phyloP scores from a whole-genome alignment of 371 early-diverging fungal species.

The Syncephalastrum racemosum region DNA sequence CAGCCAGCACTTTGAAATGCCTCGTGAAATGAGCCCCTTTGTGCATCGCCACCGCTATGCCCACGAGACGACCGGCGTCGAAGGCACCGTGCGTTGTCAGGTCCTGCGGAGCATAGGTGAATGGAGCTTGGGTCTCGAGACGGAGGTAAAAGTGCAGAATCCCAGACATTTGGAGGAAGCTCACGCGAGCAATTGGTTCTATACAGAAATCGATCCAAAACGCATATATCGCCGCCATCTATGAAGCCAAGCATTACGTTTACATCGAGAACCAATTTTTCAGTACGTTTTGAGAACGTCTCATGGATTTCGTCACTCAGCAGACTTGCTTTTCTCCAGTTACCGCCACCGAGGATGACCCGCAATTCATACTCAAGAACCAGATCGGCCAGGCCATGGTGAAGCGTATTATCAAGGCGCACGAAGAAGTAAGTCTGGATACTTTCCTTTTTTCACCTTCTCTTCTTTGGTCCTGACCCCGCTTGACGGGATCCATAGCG shows the following conservation, averaged over 20 bases:
- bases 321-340: conserved; percentile 35
- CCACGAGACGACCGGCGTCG: conserved; percentile 27
- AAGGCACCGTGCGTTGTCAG: conserved; percentile 63
- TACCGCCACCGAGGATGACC: conserved; percentile 57
- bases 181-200: neutral
- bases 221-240: conserved; percentile 79
- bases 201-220: conserved; percentile 76
- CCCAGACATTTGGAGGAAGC: neutral
- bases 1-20: conserved; percentile 33
- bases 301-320: neutral
- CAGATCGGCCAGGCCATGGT: conserved; percentile 77
- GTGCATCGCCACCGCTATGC: conserved; percentile 30
- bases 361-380: conserved; percentile 62
- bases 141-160: conserved; percentile 29
- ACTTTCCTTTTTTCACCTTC: too few relatives aligned
- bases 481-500: neutral
- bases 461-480: too few relatives aligned
- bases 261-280: conserved; percentile 98
- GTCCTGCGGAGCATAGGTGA: conserved; percentile 67
- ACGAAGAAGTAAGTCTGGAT: conserved; percentile 33
- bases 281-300: conserved; percentile 47
- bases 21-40: conserved; percentile 11
- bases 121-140: conserved; percentile 69
- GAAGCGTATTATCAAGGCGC: conserved; percentile 77
- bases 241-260: conserved; percentile 76